Conservation (phyloP, 768 basidiomycete species). For the Lactarius pseudohatsudake region DNA sequence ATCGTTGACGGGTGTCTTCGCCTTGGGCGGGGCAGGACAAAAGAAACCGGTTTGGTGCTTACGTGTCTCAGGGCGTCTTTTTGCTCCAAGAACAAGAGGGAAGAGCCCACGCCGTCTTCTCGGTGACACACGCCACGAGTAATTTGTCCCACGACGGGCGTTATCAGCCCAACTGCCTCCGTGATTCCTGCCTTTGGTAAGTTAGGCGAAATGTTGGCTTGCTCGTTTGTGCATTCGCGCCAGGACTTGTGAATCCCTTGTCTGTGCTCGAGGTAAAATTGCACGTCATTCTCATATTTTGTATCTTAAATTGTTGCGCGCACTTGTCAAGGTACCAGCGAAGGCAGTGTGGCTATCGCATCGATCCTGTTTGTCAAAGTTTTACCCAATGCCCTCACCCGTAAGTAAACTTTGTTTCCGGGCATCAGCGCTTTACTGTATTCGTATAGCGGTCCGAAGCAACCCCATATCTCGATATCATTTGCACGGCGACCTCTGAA, state of each 20-base stretch:
- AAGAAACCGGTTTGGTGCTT: conserved; percentile 18
- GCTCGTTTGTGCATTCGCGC: not conserved
- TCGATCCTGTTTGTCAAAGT: conserved; percentile 15
- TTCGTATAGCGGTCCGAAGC: conserved; percentile 25
- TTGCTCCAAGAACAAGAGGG: conserved; percentile 6
- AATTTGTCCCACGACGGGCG: conserved; percentile 12
- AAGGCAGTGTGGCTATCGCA: not conserved
- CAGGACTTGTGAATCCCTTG: conserved; percentile 10
- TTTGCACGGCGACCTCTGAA: conserved; percentile 23
- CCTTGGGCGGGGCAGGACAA: conserved; percentile 11
- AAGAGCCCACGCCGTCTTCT: conserved; percentile 7
- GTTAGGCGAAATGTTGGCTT: not conserved
- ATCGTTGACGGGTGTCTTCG: conserved; percentile 1
- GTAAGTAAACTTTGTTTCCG: conserved; percentile 23
- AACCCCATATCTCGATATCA: conserved; percentile 27
- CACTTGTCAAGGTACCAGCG: conserved; percentile 3
- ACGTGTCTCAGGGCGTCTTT: conserved; percentile 8
- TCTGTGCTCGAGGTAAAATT: not conserved
- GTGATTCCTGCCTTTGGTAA: not conserved
- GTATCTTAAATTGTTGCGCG: not conserved
- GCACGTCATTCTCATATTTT: not conserved
- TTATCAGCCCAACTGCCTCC: conserved; percentile 16
- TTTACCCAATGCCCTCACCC: conserved; percentile 2
- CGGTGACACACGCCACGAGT: conserved; percentile 19
- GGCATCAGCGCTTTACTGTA: conserved; percentile 26